Percentiles rank a stretch among this genome's conserved stretches.
Conservation (phyloP, 108 stramenopile species). For the Fragilariopsis cylindrus region DNA sequence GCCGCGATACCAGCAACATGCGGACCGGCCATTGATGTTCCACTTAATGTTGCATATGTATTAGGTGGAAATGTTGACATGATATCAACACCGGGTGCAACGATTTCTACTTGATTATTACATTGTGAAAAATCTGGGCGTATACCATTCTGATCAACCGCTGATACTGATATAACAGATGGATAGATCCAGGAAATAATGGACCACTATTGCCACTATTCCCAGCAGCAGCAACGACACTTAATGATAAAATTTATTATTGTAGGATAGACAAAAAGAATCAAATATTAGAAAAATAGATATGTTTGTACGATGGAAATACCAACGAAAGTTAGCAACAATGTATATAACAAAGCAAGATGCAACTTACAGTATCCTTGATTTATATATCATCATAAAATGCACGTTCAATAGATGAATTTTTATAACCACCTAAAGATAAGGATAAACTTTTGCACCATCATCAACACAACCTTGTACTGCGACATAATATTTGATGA, state of each 20-base stretch:
- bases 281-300: no score
- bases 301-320: no score
- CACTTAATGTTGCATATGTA: conserved; percentile 17
- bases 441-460: conserved; percentile 56
- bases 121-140: conserved; percentile 17
- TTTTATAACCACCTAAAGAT: conserved; percentile 41
- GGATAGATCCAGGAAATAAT: conserved; percentile 53
- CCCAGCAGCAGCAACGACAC: conserved; percentile 61
- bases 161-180: conserved; percentile 50
- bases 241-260: neutral
- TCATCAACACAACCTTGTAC: conserved; percentile 40
- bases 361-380: conserved; percentile 38
- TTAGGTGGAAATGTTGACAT: conserved; percentile 18
- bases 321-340: no score
- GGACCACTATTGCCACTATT: conserved; percentile 37
- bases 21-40: conserved; percentile 65
- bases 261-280: no score
- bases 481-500: conserved; percentile 41
- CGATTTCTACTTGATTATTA: conserved; percentile 54
- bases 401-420: conserved; percentile 6
- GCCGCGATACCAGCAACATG: conserved; percentile 79
- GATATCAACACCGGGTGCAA: conserved; percentile 53
- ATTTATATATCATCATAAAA: conserved; percentile 28
- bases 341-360: no score
- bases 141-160: conserved; percentile 10